Evolutionary conservation across 805 yeast species (phyloP), one percentile per base, ranked within the genome.

Genomic region (Spathaspora arborariae): DNA sequence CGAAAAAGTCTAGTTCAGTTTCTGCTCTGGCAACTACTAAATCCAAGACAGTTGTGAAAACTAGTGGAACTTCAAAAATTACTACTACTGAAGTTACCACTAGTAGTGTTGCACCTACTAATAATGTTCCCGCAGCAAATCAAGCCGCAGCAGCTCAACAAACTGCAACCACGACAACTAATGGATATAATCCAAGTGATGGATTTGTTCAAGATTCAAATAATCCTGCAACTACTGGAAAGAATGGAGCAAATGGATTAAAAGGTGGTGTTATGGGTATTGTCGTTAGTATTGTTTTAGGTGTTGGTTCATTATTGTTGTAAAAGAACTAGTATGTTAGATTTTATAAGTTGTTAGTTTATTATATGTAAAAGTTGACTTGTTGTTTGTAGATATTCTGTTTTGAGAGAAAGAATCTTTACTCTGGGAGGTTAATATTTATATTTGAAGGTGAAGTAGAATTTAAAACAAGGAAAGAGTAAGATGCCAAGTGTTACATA

Each of bases 141-240:
- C 15, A 19, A 3, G 42, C 42, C 13, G 18, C 21, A 7, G 42
- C 42, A 19, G 52, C 46, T 37, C 52, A 56, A 37, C 44, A 53
- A 11, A 41, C 51, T n/a, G 50, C 58, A 21, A 46, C 57, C 10
- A 45, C 51, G n/a, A 47, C 56, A 13, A 46, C 56, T 5, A 34
- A 38, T 15, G 51, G 33, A 8, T 48, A 53, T 21, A 34, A 53
- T 40, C 46, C 60, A 15, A 37, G 52, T 18, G 51, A 67, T n/a
- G 76, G 75, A 4, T 72, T 70, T 46, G 64, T 65, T 13, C 77
- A 72, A 56, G 56, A 63, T 46, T 35, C 63, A 18, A 49, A 52
- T 13, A 33, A 50, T 2, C 47, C 56, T 19, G 18, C 38, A 46
- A 2, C 38, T 44, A 11, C 18, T 48, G 35, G 35, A 3, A 30